A percentile compares a stretch with the other conserved stretches of the same genome.
Evolutionary conservation across 1,139 yeast genomes (phyloP).

Genomic region (Magnusiomyces tetraspermus): DNA sequence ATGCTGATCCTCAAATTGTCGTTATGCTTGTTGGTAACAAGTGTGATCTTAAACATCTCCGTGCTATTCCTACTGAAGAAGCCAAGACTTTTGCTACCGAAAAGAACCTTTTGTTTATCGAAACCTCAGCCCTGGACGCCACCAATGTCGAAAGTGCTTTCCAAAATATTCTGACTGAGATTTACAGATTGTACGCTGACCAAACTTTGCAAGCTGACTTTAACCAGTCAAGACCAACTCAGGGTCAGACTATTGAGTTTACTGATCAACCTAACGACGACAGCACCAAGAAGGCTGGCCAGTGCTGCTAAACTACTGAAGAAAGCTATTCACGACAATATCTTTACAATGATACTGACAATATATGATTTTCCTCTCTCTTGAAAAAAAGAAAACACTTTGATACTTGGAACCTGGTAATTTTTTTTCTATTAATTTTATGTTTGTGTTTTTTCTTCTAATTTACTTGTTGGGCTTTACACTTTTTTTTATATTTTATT

Average conservation of each 20-base stretch:
- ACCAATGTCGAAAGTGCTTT: constrained; percentile 93
- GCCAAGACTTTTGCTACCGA: constrained; percentile 91
- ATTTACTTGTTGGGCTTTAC: too few relatives aligned
- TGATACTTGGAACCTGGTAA: too few relatives aligned
- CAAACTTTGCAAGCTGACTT: constrained; percentile 36
- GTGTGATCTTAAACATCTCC: constrained; percentile 86
- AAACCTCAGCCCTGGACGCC: constrained; percentile 92
- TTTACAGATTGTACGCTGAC: constrained; percentile 72
- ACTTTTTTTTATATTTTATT: too few relatives aligned
- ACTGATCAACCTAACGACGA: constrained; percentile 89
- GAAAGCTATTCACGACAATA: not conserved
- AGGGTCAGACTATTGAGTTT: constrained; percentile 85
- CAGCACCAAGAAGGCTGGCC: constrained; percentile 60
- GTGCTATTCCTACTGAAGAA: constrained; percentile 97
- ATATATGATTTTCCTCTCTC: too few relatives aligned
- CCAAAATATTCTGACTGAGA: constrained; percentile 83
- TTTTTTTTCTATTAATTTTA: too few relatives aligned
- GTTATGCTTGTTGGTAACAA: constrained; percentile 95
- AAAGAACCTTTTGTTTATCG: constrained; percentile 84
- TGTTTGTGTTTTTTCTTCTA: too few relatives aligned
- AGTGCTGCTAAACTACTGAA: constrained; percentile 29
- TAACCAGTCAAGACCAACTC: constrained; percentile 43
- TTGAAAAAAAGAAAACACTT: too few relatives aligned
- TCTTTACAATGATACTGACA: not conserved
- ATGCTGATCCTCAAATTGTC: constrained; percentile 94